Base-by-base conservation (phyloP, 129 eudicot species). In the Tanacetum coccineum region DNA sequence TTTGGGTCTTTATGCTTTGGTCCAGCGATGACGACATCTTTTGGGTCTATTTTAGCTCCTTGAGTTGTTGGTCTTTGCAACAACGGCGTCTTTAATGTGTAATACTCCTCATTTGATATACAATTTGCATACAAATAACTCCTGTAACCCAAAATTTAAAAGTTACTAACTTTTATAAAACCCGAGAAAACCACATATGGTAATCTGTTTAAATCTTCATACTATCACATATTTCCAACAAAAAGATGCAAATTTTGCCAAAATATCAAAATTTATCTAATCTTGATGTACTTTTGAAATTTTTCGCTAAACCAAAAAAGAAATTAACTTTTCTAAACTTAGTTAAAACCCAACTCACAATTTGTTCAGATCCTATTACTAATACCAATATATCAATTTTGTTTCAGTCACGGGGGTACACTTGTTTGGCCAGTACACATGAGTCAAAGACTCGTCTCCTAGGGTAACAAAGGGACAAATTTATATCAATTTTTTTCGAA, bases 21-120 rank as follows among this genome's bases (percentile, higher is more conserved):
- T 51, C 68, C 76, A 17, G 82, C 86, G 56, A 81, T 26, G 42
- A 79, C 81, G 18, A 93, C 79, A 54, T 84, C 85, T 71, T 70
- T 86, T 1, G 91, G 86, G 62, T 81, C 86, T 39, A 93, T 82
- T 81, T 80, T 87, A 28, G 71, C 96, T 68, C 99, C 96, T 82
- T 89, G 99, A 71, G 87, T n/a, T n/a, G n/a, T n/a, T n/a, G n/a
- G n/a, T n/a, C n/a, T n/a, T n/a, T n/a, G n/a, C n/a, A n/a, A n/a
- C n/a, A n/a, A n/a, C n/a, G n/a, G n/a, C n/a, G n/a, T 77, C 80
- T 93, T 89, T 26, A 96, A 93, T 9, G 88, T 76, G 60, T 93
- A 96, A 68, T 93, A 89, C 79, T 93, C 99, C 50, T 89, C 99
- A 53, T 80, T 92, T 6, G 99, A 48, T 80, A 93, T 93, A 72